Base-by-base conservation (phyloP, 176 grass and related monocot species). In the Melocanna baccifera region DNA sequence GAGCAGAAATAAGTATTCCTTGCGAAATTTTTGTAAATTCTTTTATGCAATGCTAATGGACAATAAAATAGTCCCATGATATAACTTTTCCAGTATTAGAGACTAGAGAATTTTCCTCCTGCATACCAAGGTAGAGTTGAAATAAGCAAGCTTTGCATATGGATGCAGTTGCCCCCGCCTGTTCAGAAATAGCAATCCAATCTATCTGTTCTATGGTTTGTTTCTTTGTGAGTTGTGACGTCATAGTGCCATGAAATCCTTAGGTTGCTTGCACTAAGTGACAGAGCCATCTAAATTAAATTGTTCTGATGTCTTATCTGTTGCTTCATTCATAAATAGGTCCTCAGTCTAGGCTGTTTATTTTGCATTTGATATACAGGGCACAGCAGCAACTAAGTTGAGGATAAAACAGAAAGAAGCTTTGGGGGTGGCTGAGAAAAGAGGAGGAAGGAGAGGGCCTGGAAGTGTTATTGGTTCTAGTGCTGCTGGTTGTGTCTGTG, bases 401-500 rank as follows among this genome's bases (percentile, higher is more conserved):
- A 99, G 87, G 81, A 99, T 99, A 72, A 85, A 84, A 81, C 93
- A 96, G 65, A 99, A 96, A 88, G 91, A 99, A 88, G 96, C 93
- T 83, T 81, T 91, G 50, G 96, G 96, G 12, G 81, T 96, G 53
- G 96, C 93, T 70, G 96, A 99, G 51, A 94, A 94, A 86, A 91
- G 91, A 86, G 86, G 88, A 71, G 93, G 96, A 72, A 93, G 93
- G 76, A 96, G 96, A 91, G 96, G 93, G 4, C 93, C 96, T 77
- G 93, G 87, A 76, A 96, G 91, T 89, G 96, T 99, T 62, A 68
- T 99, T 67, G 96, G 93, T 47, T 99, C 96, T 4, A 83, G 93
- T 70, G 68, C 83, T 76, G 93, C 96, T 23, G 91, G 89, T 59
- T 92, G 87, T 90, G 80, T 91, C 9, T 95, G 91, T 81, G 91